Conservation (phyloP, 805 yeast genomes). For the Schizosaccharomyces osmophilus region DNA sequence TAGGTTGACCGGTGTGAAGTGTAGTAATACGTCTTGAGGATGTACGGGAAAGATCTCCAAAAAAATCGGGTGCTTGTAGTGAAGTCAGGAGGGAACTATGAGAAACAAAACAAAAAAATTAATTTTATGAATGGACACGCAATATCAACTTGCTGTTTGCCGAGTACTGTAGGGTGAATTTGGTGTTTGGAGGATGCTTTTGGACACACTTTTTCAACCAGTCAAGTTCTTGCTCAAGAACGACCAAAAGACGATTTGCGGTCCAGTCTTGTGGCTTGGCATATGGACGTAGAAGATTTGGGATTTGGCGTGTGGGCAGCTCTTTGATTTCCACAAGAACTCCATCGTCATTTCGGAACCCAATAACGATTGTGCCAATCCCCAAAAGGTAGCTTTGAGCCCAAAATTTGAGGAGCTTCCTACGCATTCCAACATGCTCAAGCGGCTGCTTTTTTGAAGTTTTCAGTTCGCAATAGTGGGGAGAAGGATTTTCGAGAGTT, state of each 20-base stretch:
- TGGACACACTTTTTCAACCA: neutral
- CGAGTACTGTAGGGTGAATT: neutral
- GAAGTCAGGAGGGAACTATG: too few relatives aligned
- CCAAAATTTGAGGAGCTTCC: constrained; percentile 63
- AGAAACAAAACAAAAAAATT: too few relatives aligned
- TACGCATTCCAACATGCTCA: constrained; percentile 27
- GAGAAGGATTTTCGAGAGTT: constrained; percentile 21
- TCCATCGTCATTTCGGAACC: constrained; percentile 56
- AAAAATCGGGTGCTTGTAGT: neutral
- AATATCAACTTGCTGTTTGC: neutral
- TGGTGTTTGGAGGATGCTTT: neutral
- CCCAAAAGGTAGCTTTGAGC: constrained; percentile 82
- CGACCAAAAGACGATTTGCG: constrained; percentile 6
- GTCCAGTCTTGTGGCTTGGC: constrained; percentile 5
- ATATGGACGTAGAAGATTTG: constrained; percentile 13
- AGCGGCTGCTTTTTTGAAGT: constrained; percentile 34
- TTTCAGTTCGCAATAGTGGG: constrained; percentile 69
- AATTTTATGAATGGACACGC: neutral
- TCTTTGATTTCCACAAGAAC: constrained; percentile 48
- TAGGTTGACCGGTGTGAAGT: neutral
- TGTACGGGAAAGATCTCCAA: neutral
- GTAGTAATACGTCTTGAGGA: neutral
- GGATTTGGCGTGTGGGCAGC: constrained; percentile 54
- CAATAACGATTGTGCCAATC: constrained; percentile 54
- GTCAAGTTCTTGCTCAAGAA: neutral